Conservation (phyloP, 768 basidiomycete species). For the Gymnopilus dilepis region DNA sequence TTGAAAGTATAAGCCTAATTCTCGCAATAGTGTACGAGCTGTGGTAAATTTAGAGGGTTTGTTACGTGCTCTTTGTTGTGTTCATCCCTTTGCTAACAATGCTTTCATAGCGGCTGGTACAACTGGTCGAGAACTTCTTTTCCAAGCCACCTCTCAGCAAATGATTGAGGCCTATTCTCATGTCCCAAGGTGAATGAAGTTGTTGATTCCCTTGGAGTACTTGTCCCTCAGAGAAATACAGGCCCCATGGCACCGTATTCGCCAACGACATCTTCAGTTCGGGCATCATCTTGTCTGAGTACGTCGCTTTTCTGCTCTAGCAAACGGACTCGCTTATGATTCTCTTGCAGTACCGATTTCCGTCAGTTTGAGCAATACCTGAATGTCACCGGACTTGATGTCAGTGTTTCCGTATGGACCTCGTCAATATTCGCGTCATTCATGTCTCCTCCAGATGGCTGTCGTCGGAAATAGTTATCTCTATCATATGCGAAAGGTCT, state of each 20-base stretch:
- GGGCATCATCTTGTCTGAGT: constrained; percentile 91
- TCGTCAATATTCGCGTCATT: background rate
- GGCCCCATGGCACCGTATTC: constrained; percentile 87
- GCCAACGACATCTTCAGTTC: constrained; percentile 95
- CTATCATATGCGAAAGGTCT: constrained; percentile 90
- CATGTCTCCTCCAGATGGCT: constrained; percentile 67
- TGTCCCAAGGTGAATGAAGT: constrained; percentile 65
- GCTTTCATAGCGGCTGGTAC: constrained; percentile 76
- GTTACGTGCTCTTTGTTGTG: constrained; percentile 6
- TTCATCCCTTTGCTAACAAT: constrained; percentile 1
- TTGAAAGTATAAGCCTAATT: background rate
- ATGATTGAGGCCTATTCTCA: constrained; percentile 92
- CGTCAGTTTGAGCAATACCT: constrained; percentile 91
- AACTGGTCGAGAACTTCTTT: constrained; percentile 86
- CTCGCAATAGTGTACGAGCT: constrained; percentile 67
- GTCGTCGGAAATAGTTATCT: constrained; percentile 91
- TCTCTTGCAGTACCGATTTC: constrained; percentile 80
- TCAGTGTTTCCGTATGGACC: constrained; percentile 32
- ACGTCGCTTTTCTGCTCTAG: constrained; percentile 27
- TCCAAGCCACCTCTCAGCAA: constrained; percentile 94
- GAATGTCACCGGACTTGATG: constrained; percentile 90
- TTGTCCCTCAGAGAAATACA: constrained; percentile 27
- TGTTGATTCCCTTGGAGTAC: background rate
- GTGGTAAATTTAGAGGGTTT: constrained; percentile 90
- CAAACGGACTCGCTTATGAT: background rate